Conservation (phyloP, 345 rosid genomes). For the Salix purpurea region DNA sequence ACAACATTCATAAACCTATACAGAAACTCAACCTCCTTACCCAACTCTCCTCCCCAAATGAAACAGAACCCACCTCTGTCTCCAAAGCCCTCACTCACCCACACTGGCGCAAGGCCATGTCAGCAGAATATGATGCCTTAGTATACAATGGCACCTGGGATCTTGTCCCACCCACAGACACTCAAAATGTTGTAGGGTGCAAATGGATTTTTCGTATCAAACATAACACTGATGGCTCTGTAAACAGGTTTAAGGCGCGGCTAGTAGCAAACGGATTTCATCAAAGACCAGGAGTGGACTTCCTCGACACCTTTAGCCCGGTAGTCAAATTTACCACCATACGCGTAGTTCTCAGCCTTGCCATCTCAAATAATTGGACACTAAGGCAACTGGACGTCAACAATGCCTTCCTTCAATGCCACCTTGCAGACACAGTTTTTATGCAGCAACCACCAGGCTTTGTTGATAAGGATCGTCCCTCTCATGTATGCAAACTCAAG, state of each 20-base stretch:
- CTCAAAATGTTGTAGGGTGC: background rate
- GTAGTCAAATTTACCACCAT: background rate
- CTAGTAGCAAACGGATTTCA: background rate
- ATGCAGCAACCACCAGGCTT: background rate
- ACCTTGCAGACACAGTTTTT: background rate
- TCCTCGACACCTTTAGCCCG: background rate
- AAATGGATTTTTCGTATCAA: background rate
- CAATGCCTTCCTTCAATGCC: background rate
- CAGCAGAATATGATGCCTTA: background rate
- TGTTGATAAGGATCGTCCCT: background rate
- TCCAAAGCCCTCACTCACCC: too few species aligned
- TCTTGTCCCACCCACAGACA: background rate
- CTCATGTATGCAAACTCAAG: background rate
- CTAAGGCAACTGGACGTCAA: background rate
- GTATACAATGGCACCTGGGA: background rate
- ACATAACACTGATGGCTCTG: background rate
- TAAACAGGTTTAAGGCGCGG: background rate
- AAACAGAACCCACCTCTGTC: too few species aligned
- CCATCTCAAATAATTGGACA: background rate
- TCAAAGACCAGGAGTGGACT: background rate
- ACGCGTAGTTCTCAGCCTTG: background rate
- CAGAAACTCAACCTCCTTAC: too few species aligned
- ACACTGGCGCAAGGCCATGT: background rate
- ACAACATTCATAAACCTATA: too few species aligned
- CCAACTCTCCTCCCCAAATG: too few species aligned